Evolutionary conservation across 768 basidiomycete genomes (phyloP).

Genomic region (Mycena rosella): DNA sequence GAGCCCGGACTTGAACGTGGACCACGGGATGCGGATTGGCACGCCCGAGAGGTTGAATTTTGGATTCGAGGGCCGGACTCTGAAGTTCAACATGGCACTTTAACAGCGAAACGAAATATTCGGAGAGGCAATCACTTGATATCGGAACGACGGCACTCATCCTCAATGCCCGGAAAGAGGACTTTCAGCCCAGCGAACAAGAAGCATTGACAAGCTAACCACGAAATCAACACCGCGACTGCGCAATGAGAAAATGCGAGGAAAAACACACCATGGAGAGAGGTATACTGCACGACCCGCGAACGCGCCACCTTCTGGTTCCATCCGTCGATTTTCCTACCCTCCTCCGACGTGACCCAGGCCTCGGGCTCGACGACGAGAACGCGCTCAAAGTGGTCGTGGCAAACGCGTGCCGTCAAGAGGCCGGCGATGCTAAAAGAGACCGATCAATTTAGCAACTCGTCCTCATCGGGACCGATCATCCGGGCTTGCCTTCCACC

Average conservation of each 20-base stretch:
- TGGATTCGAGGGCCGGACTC: neutral
- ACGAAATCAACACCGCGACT: neutral
- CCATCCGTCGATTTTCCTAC: constrained; percentile 34
- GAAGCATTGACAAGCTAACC: neutral
- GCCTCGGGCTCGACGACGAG: constrained; percentile 48
- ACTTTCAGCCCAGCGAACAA: neutral
- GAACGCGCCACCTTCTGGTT: constrained; percentile 29
- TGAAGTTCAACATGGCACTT: neutral
- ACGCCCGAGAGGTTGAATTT: constrained; percentile 32
- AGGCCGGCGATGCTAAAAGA: constrained; percentile 45
- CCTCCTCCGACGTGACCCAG: constrained; percentile 41
- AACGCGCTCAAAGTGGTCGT: constrained; percentile 48
- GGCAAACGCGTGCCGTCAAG: constrained; percentile 46
- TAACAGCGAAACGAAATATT: neutral
- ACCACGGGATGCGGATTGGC: constrained; percentile 23
- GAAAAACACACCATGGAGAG: constrained; percentile 35
- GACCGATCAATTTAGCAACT: neutral
- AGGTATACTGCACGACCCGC: constrained; percentile 44
- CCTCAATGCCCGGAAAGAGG: neutral
- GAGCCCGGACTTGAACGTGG: constrained; percentile 24
- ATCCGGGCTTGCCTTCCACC: constrained; percentile 16
- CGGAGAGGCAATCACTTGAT: neutral
- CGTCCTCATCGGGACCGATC: too few species aligned
- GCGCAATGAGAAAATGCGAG: too few species aligned
- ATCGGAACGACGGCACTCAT: neutral